Evolutionary conservation across 176 grass and related monocot species (phyloP).

Genomic region (Pontederia paniculata): DNA sequence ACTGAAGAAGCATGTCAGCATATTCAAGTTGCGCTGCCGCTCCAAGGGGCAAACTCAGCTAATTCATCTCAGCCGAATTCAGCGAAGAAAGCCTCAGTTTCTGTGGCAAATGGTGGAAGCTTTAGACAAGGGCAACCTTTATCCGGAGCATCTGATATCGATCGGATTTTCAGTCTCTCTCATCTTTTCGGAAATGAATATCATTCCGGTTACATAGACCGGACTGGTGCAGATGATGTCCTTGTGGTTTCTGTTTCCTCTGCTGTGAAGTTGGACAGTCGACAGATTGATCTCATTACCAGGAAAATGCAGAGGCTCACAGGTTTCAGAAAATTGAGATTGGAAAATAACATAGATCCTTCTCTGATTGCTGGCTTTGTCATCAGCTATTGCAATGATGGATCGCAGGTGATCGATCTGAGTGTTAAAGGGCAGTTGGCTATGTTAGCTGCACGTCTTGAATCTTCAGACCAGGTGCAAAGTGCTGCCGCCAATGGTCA

Average conservation of each 20-base stretch:
- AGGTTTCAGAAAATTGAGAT: constrained; percentile 49
- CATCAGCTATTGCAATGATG: constrained; percentile 61
- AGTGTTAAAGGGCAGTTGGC: constrained; percentile 73
- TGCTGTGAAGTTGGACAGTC: constrained; percentile 54
- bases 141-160: background rate
- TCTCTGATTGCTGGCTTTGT: constrained; percentile 81
- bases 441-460: constrained; percentile 49
- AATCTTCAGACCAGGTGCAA: constrained; percentile 40
- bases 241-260: constrained; percentile 64
- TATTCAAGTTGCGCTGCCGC: background rate
- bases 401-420: constrained; percentile 71
- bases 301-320: constrained; percentile 88
- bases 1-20: constrained; percentile 16
- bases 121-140: background rate
- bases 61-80: constrained; percentile 26
- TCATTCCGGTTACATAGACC: constrained; percentile 21
- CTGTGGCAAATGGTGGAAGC: background rate
- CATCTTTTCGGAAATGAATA: constrained; percentile 29
- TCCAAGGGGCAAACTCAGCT: constrained; percentile 17
- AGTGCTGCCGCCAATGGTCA: background rate
- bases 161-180: constrained; percentile 7
- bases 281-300: constrained; percentile 68
- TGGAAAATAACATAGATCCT: constrained; percentile 62
- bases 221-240: constrained; percentile 23
- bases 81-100: background rate